phyloP scores from a whole-genome alignment of 1,139 yeast species.

The Pichia kudriavzevii region DNA sequence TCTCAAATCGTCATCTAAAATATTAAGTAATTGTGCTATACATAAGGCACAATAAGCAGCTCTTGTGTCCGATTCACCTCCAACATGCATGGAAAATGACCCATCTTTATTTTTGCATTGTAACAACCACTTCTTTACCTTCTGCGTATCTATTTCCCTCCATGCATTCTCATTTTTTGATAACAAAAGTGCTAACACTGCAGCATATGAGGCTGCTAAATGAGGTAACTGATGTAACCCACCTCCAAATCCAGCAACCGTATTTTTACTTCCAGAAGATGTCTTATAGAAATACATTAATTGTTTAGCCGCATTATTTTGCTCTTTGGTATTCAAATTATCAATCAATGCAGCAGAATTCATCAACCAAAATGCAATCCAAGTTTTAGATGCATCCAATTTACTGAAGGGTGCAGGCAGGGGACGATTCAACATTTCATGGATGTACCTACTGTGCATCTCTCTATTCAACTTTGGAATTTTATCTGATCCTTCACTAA shows the following conservation, averaged over 20 bases:
- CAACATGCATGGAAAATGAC: conserved; percentile 60
- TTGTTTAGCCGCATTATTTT: conserved; percentile 5
- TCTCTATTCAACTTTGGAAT: conserved; percentile 27
- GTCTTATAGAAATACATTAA: conserved; percentile 1
- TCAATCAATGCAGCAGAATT: conserved; percentile 46
- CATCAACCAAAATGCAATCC: conserved; percentile 82
- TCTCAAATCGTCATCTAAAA: conserved; percentile 55
- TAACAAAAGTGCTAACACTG: conserved; percentile 53
- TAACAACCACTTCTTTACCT: conserved; percentile 58
- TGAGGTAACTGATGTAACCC: conserved; percentile 79
- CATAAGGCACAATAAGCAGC: conserved; percentile 81
- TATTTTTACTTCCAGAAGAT: conserved; percentile 21
- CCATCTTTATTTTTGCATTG: conserved; percentile 61
- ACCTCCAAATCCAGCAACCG: conserved; percentile 89
- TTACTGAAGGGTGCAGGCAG: conserved; percentile 43
- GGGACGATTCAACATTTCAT: conserved; percentile 33
- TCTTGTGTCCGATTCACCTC: conserved; percentile 84
- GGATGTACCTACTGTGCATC: conserved; percentile 35
- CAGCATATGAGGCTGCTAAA: conserved; percentile 80
- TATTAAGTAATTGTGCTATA: conserved; percentile 59
- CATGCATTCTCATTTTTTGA: conserved; percentile 41
- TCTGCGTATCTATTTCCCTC: conserved; percentile 36
- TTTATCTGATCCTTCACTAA: conserved; percentile 23
- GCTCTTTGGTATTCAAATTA: conserved; percentile 11
- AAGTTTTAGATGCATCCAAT: conserved; percentile 83